phyloP scores from a whole-genome alignment of 176 grass and related monocot genomes.

The Rhipidocladum racemiflorum region DNA sequence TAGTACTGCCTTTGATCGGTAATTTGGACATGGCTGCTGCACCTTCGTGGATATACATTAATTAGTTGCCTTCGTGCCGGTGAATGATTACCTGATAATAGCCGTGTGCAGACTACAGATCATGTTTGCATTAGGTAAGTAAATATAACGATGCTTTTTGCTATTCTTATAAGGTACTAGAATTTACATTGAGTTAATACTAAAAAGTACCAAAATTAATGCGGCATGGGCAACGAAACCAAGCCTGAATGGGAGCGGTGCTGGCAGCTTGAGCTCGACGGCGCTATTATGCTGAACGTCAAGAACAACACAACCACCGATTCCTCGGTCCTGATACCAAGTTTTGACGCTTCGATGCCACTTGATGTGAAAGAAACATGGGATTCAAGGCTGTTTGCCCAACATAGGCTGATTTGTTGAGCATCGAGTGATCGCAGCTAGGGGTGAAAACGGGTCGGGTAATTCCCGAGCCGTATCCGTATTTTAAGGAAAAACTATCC shows the following conservation, averaged over 20 bases:
- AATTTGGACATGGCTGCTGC: background rate
- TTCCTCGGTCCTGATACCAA: background rate
- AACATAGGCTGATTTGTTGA: background rate
- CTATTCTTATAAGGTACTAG: too few species aligned
- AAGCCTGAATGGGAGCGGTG: background rate
- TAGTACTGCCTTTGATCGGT: background rate
- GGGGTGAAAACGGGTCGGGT: too few species aligned
- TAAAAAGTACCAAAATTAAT: background rate
- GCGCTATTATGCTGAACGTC: background rate
- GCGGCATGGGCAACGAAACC: conserved; percentile 1
- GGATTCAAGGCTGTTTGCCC: background rate
- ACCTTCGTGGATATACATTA: background rate
- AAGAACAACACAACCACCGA: background rate
- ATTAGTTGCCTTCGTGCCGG: background rate
- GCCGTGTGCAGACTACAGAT: background rate
- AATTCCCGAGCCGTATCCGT: too few species aligned
- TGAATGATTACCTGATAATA: conserved; percentile 1
- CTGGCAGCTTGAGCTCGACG: background rate
- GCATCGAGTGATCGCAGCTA: background rate
- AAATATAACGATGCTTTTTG: too few species aligned
- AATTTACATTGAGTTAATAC: too few species aligned
- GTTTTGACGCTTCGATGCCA: background rate
- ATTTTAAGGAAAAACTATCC: too few species aligned
- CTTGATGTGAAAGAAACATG: background rate
- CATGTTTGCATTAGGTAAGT: background rate